Base-by-base conservation (phyloP, 495 filamentous ascomycete genomes). In the Cladorrhinum samala region DNA sequence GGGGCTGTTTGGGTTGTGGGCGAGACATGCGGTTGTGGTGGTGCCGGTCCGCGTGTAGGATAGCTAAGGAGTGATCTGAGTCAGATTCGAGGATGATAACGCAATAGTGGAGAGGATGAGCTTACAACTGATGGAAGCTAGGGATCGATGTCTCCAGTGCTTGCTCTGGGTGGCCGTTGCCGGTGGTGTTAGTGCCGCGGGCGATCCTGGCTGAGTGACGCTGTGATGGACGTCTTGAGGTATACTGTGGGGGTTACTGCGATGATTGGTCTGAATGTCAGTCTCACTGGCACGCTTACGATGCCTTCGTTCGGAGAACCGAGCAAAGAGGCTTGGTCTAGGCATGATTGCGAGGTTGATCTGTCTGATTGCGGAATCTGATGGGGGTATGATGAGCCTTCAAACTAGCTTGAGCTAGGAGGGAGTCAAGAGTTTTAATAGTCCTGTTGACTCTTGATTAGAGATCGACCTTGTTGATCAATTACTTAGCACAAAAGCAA, bases 71-170 rank as follows among this genome's bases (percentile, higher is more conserved):
- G 11, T 16, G 16, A 4, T 24, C 6, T n/a, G 13, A n/a, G 16
- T 33, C 16, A 23, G 21, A n/a, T 33, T 24, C 4, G 14, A 14
- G 24, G 24, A 20, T 19, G 18, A 45, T 19, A 21, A 19, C 14
- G 9, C n/a, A n/a, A n/a, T n/a, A 23, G 42, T 9, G 6, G 19
- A 20, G 42, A 27, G 25, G 37, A 9, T 45, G 21, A 36, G 11
- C 51, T 33, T 55, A 56, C 59, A 40, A 37, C 33, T 49, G 36
- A 59, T 52, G 9, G 59, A 55, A 39, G 52, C 52, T 9, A 57
- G 21, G 17, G 59, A 46, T n/a, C 38, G 46, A 16, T 54, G 45
- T 24, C 44, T 23, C 52, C 41, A 52, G 17, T 40, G 27, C 46
- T 43, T 46, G 18, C 52, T 46, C 13, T 42, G 48, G 21, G 47